phyloP scores from a whole-genome alignment of 78 protist genomes.

The Protostelium mycophagum region DNA sequence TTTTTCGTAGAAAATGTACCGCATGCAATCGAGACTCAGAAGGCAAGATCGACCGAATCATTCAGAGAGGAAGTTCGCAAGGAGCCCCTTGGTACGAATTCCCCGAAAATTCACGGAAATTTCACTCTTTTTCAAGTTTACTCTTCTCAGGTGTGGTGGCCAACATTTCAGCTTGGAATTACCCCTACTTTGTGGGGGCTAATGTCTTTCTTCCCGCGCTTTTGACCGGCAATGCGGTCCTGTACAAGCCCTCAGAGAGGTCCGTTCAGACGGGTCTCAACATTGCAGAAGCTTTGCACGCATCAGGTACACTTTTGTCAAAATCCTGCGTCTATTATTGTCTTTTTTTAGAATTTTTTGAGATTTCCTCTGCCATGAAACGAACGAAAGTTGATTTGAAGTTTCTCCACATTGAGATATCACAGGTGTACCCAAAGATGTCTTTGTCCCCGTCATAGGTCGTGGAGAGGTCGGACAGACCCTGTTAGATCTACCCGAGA shows the following conservation, averaged over 20 bases:
- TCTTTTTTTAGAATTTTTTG: too few species aligned
- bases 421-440: slow-evolving; percentile 42
- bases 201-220: slow-evolving; percentile 54
- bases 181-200: slow-evolving; percentile 49
- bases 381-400: too few species aligned
- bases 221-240: slow-evolving; percentile 45
- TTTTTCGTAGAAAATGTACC: slow-evolving; percentile 30
- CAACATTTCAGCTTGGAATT: slow-evolving; percentile 63
- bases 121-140: neutral
- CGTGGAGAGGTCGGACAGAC: slow-evolving; percentile 25
- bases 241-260: slow-evolving; percentile 58
- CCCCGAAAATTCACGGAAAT: too few species aligned
- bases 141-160: slow-evolving; percentile 28
- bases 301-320: too few species aligned
- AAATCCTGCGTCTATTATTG: too few species aligned
- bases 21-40: neutral
- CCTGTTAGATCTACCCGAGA: slow-evolving; percentile 18
- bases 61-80: slow-evolving; percentile 31
- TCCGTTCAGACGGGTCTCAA: slow-evolving; percentile 36
- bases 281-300: slow-evolving; percentile 22
- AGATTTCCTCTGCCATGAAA: too few species aligned
- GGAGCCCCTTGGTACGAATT: slow-evolving; percentile 33
- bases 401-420: too few species aligned
- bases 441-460: slow-evolving; percentile 41
- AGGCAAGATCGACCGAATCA: slow-evolving; percentile 37